Conservation (phyloP, 306 rosid genomes). For the Castanea crenata region DNA sequence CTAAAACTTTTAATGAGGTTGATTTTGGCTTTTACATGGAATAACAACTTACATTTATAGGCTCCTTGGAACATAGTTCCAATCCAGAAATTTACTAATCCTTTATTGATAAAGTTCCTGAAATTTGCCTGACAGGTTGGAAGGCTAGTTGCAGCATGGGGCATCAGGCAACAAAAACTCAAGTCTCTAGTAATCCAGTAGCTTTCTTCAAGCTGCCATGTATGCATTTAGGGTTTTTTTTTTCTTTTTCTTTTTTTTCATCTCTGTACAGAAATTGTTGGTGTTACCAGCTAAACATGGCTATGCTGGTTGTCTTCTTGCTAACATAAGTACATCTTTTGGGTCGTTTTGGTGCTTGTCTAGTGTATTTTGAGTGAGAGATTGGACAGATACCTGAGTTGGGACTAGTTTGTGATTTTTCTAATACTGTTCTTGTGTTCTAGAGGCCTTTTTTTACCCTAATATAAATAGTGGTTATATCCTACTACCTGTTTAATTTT, state of each 20-base stretch:
- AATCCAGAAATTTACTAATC: background rate
- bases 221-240: background rate
- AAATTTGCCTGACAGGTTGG: background rate
- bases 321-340: background rate
- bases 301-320: background rate
- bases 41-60: background rate
- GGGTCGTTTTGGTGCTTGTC: background rate
- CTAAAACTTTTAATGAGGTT: background rate
- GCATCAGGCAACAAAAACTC: background rate
- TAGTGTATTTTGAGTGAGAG: background rate
- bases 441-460: background rate
- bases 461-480: background rate
- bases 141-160: background rate
- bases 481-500: background rate
- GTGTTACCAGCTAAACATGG: background rate
- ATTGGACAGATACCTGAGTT: background rate
- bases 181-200: too few species aligned
- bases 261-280: background rate
- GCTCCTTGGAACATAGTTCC: background rate
- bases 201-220: background rate
- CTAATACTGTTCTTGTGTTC: background rate
- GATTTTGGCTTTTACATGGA: background rate
- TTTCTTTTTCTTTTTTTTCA: too few species aligned
- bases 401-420: background rate
- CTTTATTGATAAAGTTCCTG: background rate